Conservation (phyloP, 2,329 filamentous ascomycete species). For the Parasarocladium wereldwijsianum region DNA sequence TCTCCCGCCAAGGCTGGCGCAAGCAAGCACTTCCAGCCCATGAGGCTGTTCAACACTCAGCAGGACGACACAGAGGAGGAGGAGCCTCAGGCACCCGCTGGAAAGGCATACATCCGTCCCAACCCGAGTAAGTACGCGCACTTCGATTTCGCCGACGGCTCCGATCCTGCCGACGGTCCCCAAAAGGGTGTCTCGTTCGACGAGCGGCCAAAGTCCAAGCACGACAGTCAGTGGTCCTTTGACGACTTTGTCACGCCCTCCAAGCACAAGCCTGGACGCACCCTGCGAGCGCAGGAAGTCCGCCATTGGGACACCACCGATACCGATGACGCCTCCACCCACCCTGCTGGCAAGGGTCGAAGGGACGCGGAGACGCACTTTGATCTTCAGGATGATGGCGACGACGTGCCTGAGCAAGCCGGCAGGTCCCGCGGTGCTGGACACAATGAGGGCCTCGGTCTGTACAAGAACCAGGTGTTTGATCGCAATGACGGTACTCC, state of each 20-base stretch:
- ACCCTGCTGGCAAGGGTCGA: constrained; percentile 51
- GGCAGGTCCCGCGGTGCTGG: constrained; percentile 35
- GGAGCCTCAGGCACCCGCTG: constrained; percentile 22
- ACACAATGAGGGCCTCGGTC: constrained; percentile 49
- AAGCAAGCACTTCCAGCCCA: constrained; percentile 47
- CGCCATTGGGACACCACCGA: constrained; percentile 64
- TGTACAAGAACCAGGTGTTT: constrained; percentile 69
- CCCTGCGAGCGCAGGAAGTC: constrained; percentile 49
- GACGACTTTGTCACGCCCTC: constrained; percentile 74
- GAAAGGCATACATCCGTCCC: constrained; percentile 40
- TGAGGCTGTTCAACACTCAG: constrained; percentile 46
- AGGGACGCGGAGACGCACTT: constrained; percentile 75
- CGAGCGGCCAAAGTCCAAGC: constrained; percentile 40
- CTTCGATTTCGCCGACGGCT: constrained; percentile 65
- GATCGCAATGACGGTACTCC: constrained; percentile 31
- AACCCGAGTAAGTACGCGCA: constrained; percentile 73
- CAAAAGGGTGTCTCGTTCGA: constrained; percentile 24
- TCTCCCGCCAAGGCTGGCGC: constrained; percentile 36
- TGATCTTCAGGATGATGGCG: constrained; percentile 63
- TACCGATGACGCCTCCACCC: constrained; percentile 42
- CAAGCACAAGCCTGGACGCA: constrained; percentile 49
- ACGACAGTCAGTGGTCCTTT: constrained; percentile 71
- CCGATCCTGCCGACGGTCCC: constrained; percentile 32
- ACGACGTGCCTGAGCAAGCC: constrained; percentile 34
- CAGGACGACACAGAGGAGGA: constrained; percentile 27